Percentiles rank a stretch among this genome's conserved stretches.
These are phyloP conservation scores for Boletus subcaerulescens DNA, from an alignment of 768 basidiomycete species.

Conservation along the genomic window DNA sequence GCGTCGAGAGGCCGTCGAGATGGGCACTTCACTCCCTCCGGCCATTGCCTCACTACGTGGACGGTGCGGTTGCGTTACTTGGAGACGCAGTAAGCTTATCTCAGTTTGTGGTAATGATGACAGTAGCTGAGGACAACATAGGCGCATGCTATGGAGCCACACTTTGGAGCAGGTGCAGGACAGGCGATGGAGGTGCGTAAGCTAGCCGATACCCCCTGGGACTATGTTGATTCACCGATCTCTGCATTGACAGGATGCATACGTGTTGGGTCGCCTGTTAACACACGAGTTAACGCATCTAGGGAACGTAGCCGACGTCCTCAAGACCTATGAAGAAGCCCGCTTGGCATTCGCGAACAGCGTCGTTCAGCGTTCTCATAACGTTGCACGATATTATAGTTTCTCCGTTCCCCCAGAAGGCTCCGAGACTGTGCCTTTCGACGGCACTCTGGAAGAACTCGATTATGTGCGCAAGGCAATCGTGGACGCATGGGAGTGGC, in stretches of 20 bases:
- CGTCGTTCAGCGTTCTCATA: slow-evolving; percentile 18
- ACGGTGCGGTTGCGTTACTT: slow-evolving; percentile 36
- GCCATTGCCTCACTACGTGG: slow-evolving; percentile 5
- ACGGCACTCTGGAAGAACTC: slow-evolving; percentile 7
- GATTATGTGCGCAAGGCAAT: slow-evolving; percentile 4
- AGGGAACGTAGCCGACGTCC: slow-evolving; percentile 23
- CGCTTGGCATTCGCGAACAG: slow-evolving; percentile 31
- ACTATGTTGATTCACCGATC: not conserved
- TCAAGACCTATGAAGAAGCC: slow-evolving; percentile 32
- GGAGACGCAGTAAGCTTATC: slow-evolving; percentile 44
- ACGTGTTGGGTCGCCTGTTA: slow-evolving; percentile 30
- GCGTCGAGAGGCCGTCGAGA: slow-evolving; percentile 34
- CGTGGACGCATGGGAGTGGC: slow-evolving; percentile 19
- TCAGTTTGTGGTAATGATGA: not conserved
- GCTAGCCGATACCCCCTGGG: not conserved
- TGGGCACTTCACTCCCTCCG: slow-evolving; percentile 47
- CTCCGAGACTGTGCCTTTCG: not conserved
- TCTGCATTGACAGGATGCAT: slow-evolving; percentile 27
- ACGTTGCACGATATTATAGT: slow-evolving; percentile 23
- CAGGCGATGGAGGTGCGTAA: slow-evolving; percentile 45
- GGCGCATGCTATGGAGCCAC: slow-evolving; percentile 49
- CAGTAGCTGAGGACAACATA: slow-evolving; percentile 1
- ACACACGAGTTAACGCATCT: slow-evolving; percentile 19
- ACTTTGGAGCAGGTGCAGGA: slow-evolving; percentile 48
- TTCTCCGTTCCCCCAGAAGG: slow-evolving; percentile 8